Conservation (phyloP, 768 basidiomycete species). For the Phallus indusiatus region DNA sequence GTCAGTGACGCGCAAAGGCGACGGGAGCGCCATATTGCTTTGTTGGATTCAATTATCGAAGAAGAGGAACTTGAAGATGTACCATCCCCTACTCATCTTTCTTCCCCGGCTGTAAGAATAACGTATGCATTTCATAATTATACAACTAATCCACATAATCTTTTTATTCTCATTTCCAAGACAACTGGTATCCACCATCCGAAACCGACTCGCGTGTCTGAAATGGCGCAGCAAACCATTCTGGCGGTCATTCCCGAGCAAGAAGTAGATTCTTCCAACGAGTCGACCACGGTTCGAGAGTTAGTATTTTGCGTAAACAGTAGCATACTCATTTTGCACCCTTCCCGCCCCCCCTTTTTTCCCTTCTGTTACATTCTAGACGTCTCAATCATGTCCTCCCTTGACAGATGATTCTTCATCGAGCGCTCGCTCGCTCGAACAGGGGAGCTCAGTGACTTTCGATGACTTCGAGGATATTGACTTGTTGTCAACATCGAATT, state of each 20-base stretch:
- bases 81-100: neutral
- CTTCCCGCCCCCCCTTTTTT: neutral
- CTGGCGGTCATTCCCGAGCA: neutral
- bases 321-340: neutral
- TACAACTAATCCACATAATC: neutral
- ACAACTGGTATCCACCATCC: neutral
- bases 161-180: neutral
- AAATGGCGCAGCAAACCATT: neutral
- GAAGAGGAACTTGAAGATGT: neutral
- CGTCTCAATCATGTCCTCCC: neutral
- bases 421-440: neutral
- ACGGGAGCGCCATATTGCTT: neutral
- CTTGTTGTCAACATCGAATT: neutral
- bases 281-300: neutral
- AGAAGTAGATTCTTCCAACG: neutral
- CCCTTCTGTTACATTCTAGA: neutral
- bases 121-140: neutral
- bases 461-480: neutral
- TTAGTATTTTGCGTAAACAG: neutral
- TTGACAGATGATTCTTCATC: neutral
- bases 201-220: neutral
- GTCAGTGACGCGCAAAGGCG: conserved; percentile 1
- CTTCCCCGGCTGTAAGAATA: neutral
- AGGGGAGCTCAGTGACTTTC: neutral
- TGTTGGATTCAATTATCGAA: neutral